phyloP scores from a whole-genome alignment of 305 asterid species.

The Salvia sclarea region DNA sequence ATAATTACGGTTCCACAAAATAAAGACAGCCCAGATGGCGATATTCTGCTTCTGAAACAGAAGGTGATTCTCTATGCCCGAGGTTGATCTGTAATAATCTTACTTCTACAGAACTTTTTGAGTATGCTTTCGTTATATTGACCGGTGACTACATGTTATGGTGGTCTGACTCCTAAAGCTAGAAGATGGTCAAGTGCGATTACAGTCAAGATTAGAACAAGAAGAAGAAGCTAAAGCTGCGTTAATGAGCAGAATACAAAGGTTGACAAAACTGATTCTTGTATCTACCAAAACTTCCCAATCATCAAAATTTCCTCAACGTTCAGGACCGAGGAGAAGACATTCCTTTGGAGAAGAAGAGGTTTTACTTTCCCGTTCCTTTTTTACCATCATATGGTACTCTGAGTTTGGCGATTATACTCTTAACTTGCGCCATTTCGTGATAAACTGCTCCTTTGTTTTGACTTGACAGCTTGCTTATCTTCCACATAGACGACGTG shows the following conservation, averaged over 20 bases:
- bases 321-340: conserved; percentile 75
- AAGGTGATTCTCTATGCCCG: conserved; percentile 53
- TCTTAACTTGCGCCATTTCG: conserved; percentile 8
- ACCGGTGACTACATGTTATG: conserved; percentile 34
- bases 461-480: conserved; percentile 82
- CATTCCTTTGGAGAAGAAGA: conserved; percentile 99
- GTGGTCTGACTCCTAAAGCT: conserved; percentile 64
- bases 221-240: conserved; percentile 99
- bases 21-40: conserved; percentile 64
- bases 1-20: conserved; percentile 63
- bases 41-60: conserved; percentile 85
- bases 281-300: conserved; percentile 91
- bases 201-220: conserved; percentile 96
- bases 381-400: conserved; percentile 17
- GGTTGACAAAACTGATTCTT: conserved; percentile 89
- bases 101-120: background rate
- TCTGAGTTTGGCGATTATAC: conserved; percentile 27
- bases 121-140: conserved; percentile 22
- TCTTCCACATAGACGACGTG: conserved; percentile 98
- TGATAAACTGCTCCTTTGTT: conserved; percentile 24
- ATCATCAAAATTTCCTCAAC: conserved; percentile 74
- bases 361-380: conserved; percentile 44
- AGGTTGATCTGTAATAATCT: conserved; percentile 20
- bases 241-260: conserved; percentile 91
- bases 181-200: conserved; percentile 97